phyloP scores from a whole-genome alignment of 257 asterid species.

The Solanum tacnaense region DNA sequence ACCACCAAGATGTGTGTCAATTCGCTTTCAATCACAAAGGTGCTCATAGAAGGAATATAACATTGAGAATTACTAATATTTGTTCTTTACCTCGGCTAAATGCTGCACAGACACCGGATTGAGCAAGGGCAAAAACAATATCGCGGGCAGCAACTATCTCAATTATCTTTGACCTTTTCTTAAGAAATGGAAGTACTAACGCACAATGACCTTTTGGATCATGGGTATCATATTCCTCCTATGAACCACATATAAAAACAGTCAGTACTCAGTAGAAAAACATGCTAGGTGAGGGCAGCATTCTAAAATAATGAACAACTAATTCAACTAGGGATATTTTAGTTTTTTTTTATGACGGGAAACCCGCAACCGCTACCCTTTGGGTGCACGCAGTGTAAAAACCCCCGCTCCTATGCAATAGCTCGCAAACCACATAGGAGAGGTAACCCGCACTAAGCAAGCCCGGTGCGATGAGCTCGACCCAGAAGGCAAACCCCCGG shows the following conservation, averaged over 20 bases:
- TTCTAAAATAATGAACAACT: background rate
- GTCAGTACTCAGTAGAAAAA: background rate
- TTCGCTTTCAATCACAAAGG: background rate
- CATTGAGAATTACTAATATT: background rate
- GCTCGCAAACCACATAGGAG: too few relatives aligned
- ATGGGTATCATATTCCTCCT: conserved; percentile 99
- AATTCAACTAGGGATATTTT: background rate
- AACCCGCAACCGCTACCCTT: too few relatives aligned
- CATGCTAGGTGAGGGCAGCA: background rate
- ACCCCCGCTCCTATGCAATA: too few relatives aligned
- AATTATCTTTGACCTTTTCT: conserved; percentile 85
- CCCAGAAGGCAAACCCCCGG: too few relatives aligned
- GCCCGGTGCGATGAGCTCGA: too few relatives aligned
- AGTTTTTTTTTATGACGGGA: background rate
- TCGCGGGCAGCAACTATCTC: conserved; percentile 98
- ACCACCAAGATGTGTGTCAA: conserved; percentile 6
- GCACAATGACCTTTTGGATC: conserved; percentile 81
- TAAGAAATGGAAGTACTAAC: conserved; percentile 68
- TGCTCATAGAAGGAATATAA: background rate
- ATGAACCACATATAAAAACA: conserved; percentile 1
- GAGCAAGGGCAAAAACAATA: conserved; percentile 98
- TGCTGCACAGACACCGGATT: conserved; percentile 98
- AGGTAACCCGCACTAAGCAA: too few relatives aligned
- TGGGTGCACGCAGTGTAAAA: too few relatives aligned
- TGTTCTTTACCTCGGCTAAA: conserved; percentile 73